Conservation (phyloP, 257 asterid species). For the Forsythia viridissima region DNA sequence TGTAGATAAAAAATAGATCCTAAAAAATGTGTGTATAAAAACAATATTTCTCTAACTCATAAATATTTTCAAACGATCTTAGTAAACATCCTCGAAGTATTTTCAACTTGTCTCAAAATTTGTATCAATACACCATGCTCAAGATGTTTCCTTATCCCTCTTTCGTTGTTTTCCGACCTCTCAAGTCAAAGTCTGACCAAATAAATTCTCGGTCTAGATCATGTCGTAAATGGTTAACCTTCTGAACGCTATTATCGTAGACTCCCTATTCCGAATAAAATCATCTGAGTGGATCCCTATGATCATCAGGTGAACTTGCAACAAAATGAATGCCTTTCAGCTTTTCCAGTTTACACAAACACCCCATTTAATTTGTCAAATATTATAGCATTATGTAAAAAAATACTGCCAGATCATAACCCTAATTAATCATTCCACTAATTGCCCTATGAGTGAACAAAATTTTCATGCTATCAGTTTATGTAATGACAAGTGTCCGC, state of each 20-base stretch:
- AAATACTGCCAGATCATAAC: conserved; percentile 12
- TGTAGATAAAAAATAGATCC: no score
- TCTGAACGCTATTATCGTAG: no score
- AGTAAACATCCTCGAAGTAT: no score
- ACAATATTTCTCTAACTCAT: no score
- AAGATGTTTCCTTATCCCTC: no score
- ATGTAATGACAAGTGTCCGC: background rate
- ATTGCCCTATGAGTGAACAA: conserved; percentile 3
- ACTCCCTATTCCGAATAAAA: no score
- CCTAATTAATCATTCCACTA: conserved; percentile 9
- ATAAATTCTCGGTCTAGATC: no score
- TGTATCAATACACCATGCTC: no score
- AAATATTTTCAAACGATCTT: no score
- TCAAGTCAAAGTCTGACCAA: no score
- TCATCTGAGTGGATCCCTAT: background rate
- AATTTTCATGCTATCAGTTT: background rate
- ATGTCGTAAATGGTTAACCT: background rate
- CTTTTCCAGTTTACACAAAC: background rate
- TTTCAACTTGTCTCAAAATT: background rate
- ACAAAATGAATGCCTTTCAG: background rate
- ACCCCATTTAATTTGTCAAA: background rate
- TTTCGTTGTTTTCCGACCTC: no score
- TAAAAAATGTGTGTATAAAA: no score
- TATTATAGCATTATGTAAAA: background rate
- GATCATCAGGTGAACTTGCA: background rate